A percentile compares a stretch with the other conserved stretches of the same genome.
Evolutionary conservation across 768 basidiomycete genomes (phyloP).

Genomic region (Leccinum boreale): DNA sequence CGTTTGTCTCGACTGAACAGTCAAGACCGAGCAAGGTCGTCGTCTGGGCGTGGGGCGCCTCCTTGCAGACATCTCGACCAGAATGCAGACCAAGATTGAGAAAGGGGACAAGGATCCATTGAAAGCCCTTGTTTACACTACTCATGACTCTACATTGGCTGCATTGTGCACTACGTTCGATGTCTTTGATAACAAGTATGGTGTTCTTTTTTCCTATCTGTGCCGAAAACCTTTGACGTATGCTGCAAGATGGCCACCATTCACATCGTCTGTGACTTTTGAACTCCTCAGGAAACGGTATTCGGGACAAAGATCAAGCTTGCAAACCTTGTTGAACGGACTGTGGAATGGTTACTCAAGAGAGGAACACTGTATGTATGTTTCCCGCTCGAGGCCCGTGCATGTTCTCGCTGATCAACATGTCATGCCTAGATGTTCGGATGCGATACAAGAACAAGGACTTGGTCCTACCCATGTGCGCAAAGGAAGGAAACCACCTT

Average conservation of each 20-base stretch:
- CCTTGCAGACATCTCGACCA: constrained; percentile 57
- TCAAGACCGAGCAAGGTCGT: constrained; percentile 71
- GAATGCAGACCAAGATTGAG: constrained; percentile 58
- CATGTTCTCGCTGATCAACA: not conserved
- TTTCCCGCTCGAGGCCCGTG: not conserved
- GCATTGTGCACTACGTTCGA: constrained; percentile 63
- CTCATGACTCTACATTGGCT: constrained; percentile 72
- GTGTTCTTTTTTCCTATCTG: not conserved
- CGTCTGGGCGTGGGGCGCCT: constrained; percentile 76
- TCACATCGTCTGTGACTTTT: constrained; percentile 70
- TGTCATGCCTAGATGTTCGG: constrained; percentile 49
- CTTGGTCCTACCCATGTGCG: constrained; percentile 61
- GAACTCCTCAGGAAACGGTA: constrained; percentile 57
- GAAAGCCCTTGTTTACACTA: constrained; percentile 66
- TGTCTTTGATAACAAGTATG: constrained; percentile 67
- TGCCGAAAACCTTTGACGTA: not conserved
- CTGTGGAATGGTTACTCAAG: constrained; percentile 30
- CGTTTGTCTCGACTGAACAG: constrained; percentile 34
- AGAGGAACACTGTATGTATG: constrained; percentile 46
- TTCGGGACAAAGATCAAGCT: constrained; percentile 10
- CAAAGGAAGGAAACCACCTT: constrained; percentile 62
- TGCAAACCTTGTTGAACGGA: constrained; percentile 43
- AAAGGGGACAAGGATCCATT: constrained; percentile 45
- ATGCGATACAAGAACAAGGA: constrained; percentile 74
- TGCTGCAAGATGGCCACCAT: constrained; percentile 62